These are phyloP conservation scores for Epichloe aotearoae DNA, from an alignment of 2,329 filamentous ascomycete species.

Conservation along the genomic window DNA sequence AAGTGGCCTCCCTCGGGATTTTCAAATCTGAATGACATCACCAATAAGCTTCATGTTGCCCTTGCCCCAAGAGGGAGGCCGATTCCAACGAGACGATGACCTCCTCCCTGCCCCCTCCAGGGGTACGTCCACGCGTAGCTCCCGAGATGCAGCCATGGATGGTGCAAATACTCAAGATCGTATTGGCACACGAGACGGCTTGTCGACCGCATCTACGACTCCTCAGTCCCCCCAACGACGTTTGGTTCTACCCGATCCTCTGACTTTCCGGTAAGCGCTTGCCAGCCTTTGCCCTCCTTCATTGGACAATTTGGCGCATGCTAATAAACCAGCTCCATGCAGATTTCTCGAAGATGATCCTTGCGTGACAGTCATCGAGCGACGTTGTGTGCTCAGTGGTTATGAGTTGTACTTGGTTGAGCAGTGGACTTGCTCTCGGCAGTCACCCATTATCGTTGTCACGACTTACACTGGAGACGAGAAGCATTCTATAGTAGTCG, in stretches of 20 bases:
- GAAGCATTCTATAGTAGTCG: conserved; percentile 63
- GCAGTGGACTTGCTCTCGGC: conserved; percentile 91
- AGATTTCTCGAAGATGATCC: conserved; percentile 79
- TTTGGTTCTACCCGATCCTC: conserved; percentile 45
- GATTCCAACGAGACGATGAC: conserved; percentile 6
- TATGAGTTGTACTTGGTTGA: conserved; percentile 94
- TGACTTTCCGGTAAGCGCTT: conserved; percentile 37
- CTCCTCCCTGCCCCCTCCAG: not conserved
- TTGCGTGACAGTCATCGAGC: conserved; percentile 60
- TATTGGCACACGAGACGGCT: conserved; percentile 6
- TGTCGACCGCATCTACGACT: conserved; percentile 6
- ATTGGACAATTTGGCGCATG: not conserved
- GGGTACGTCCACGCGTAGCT: not conserved
- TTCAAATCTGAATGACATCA: conserved; percentile 6
- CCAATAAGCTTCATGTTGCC: conserved; percentile 4
- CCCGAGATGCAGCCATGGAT: conserved; percentile 2
- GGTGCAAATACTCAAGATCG: not conserved
- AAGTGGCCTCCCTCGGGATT: not conserved
- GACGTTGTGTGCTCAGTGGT: conserved; percentile 55
- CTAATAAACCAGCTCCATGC: conserved; percentile 2
- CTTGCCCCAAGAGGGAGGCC: conserved; percentile 5
- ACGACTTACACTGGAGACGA: conserved; percentile 85
- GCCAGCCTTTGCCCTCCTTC: not conserved
- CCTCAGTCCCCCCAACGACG: conserved; percentile 25
- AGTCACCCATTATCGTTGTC: conserved; percentile 82